Conservation (phyloP, 495 filamentous ascomycete genomes). For the Haplographium delicatum region DNA sequence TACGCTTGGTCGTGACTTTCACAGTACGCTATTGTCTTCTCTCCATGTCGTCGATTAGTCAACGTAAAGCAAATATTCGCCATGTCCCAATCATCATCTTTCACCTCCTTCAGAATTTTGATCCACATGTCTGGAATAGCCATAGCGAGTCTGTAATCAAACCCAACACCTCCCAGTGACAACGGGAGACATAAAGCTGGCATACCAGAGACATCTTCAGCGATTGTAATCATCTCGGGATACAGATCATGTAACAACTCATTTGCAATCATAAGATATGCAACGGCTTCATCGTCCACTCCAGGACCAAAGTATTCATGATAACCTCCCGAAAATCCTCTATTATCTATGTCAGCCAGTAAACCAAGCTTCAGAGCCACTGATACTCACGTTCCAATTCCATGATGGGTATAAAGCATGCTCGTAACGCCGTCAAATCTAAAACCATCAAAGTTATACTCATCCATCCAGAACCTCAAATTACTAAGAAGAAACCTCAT, state of each 20-base stretch:
- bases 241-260: conserved; percentile 90
- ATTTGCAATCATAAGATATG: conserved; percentile 95
- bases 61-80: conserved; percentile 77
- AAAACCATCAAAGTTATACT: conserved; percentile 95
- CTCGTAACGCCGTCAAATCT: conserved; percentile 97
- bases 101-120: conserved; percentile 91
- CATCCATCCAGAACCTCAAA: conserved; percentile 98
- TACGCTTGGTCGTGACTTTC: conserved; percentile 99
- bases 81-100: conserved; percentile 92
- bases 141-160: conserved; percentile 98
- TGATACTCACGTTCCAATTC: conserved; percentile 86
- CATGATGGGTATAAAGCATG: conserved; percentile 95
- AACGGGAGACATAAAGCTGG: conserved; percentile 85
- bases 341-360: conserved; percentile 35
- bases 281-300: conserved; percentile 94
- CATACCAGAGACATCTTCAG: conserved; percentile 98
- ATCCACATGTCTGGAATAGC: conserved; percentile 99
- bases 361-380: not conserved
- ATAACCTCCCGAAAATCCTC: conserved; percentile 95
- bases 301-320: conserved; percentile 93
- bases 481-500: conserved; percentile 92
- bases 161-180: conserved; percentile 83
- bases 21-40: conserved; percentile 97
- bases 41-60: conserved; percentile 87
- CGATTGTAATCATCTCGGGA: conserved; percentile 81